These are phyloP conservation scores for Colletotrichum trifolii DNA, from an alignment of 2,329 filamentous ascomycete genomes.

Conservation along the genomic window DNA sequence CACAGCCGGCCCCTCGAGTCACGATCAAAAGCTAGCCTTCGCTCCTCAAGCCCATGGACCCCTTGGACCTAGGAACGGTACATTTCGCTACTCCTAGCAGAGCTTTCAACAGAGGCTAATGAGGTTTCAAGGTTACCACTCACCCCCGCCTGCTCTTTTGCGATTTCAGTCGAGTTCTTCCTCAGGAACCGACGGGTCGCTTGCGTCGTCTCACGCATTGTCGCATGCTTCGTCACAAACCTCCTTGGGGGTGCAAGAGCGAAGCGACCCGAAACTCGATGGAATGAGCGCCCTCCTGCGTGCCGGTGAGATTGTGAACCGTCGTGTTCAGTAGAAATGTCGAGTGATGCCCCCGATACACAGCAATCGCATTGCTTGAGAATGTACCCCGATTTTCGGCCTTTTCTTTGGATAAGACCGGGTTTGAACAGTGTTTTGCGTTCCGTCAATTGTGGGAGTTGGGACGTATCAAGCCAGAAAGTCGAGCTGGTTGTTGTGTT, in stretches of 20 bases:
- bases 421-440: slow-evolving; percentile 12
- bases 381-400: neutral
- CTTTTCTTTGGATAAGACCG: neutral
- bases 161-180: slow-evolving; percentile 33
- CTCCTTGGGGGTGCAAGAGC: slow-evolving; percentile 34
- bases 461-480: slow-evolving; percentile 5
- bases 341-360: neutral
- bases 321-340: slow-evolving; percentile 40
- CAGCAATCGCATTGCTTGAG: neutral
- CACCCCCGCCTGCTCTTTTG: slow-evolving; percentile 29
- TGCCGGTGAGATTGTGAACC: slow-evolving; percentile 69
- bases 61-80: slow-evolving; percentile 26
- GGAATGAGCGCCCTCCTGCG: slow-evolving; percentile 69
- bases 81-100: slow-evolving; percentile 2
- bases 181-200: slow-evolving; percentile 28
- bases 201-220: slow-evolving; percentile 31
- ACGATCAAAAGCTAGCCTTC: slow-evolving; percentile 23
- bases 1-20: slow-evolving; percentile 35
- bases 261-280: slow-evolving; percentile 52
- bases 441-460: slow-evolving; percentile 3
- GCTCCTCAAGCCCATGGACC: neutral
- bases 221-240: slow-evolving; percentile 29
- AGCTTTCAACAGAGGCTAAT: slow-evolving; percentile 28
- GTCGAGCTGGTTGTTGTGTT: slow-evolving; percentile 18
- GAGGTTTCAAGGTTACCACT: slow-evolving; percentile 30